Percentiles rank a stretch among this genome's conserved stretches.
Evolutionary conservation across 805 yeast species (phyloP).

Genomic region (Hemisphaericaspora nanyangensis): DNA sequence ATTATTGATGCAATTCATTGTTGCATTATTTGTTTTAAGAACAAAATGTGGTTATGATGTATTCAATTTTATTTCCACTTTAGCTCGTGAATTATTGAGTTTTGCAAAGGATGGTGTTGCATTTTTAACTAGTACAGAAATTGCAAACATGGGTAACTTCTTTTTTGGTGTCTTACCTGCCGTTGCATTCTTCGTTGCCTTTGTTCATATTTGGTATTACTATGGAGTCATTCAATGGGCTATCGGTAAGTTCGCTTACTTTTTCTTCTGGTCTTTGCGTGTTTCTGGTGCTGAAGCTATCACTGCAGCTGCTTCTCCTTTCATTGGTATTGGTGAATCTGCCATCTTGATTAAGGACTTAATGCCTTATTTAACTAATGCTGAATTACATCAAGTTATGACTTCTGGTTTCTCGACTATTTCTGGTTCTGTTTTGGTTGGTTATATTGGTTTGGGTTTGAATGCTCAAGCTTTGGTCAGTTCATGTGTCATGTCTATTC

Average conservation of each 20-base stretch:
- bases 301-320: slow-evolving; percentile 65
- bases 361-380: slow-evolving; percentile 53
- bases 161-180: slow-evolving; percentile 60
- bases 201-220: slow-evolving; percentile 57
- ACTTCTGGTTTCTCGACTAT: slow-evolving; percentile 62
- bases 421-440: slow-evolving; percentile 60
- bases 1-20: slow-evolving; percentile 53
- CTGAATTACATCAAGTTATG: slow-evolving; percentile 62
- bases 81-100: slow-evolving; percentile 54
- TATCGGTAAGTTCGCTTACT: slow-evolving; percentile 51
- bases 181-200: slow-evolving; percentile 59
- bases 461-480: slow-evolving; percentile 60
- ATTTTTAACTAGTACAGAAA: slow-evolving; percentile 44
- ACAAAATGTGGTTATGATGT: slow-evolving; percentile 58
- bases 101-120: slow-evolving; percentile 62
- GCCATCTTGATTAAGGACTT: slow-evolving; percentile 59
- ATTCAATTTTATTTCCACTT: slow-evolving; percentile 54
- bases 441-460: slow-evolving; percentile 60
- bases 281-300: slow-evolving; percentile 64
- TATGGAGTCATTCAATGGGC: slow-evolving; percentile 60
- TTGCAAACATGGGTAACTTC: slow-evolving; percentile 43
- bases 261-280: slow-evolving; percentile 57
- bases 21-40: slow-evolving; percentile 59
- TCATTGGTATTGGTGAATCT: slow-evolving; percentile 63
- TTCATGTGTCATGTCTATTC: slow-evolving; percentile 69